Percentiles rank a stretch among this genome's conserved stretches.
These are phyloP conservation scores for Alloteropsis semialata DNA, from an alignment of 176 grass and related monocot genomes.

Conservation along the genomic window DNA sequence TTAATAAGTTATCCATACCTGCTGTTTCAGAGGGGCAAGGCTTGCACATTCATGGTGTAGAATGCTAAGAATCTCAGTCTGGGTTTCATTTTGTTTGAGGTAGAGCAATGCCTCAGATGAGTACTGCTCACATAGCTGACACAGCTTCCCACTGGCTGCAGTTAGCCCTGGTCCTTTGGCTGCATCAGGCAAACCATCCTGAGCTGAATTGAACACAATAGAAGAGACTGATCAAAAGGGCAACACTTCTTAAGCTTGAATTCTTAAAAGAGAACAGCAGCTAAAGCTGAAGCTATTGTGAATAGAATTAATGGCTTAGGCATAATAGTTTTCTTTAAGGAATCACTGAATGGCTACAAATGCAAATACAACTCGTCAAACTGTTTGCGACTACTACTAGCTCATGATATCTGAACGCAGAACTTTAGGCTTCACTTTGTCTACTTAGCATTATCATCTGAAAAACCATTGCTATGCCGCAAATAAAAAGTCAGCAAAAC, in stretches of 20 bases:
- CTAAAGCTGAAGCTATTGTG: background rate
- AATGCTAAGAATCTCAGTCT: constrained; percentile 52
- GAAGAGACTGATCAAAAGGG: background rate
- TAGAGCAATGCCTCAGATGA: constrained; percentile 44
- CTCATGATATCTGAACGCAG: background rate
- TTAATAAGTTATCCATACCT: constrained; percentile 34
- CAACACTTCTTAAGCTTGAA: background rate
- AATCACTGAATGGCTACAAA: background rate
- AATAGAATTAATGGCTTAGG: background rate
- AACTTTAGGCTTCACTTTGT: background rate
- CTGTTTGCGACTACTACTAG: background rate
- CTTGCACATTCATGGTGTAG: constrained; percentile 48
- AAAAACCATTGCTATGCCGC: background rate
- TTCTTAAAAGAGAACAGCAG: background rate
- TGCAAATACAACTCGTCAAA: background rate
- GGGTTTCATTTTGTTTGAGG: constrained; percentile 62
- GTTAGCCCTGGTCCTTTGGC: constrained; percentile 11
- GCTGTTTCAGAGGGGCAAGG: constrained; percentile 44
- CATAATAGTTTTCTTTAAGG: background rate
- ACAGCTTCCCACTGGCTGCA: constrained; percentile 40
- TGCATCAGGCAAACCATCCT: constrained; percentile 13
- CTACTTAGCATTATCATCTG: background rate
- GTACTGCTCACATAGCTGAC: constrained; percentile 64
- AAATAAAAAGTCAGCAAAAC: background rate
- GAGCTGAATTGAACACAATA: constrained; percentile 34